A percentile compares a stretch with the other conserved stretches of the same genome.
phyloP scores from a whole-genome alignment of 176 grass and related monocot species.

The Carex pumila region DNA sequence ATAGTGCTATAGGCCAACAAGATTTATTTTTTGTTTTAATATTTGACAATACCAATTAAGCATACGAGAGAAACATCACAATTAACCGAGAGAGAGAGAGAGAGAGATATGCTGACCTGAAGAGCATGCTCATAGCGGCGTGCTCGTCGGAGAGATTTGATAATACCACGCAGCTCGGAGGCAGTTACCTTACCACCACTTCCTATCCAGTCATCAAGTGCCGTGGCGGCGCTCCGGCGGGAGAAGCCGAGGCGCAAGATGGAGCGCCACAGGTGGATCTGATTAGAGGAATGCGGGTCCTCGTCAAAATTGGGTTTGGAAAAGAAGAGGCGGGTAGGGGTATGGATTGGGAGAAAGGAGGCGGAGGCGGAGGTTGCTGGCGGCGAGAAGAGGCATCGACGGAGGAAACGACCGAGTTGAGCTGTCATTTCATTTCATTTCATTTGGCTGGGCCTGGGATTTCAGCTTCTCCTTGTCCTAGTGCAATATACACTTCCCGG shows the following conservation, averaged over 20 bases:
- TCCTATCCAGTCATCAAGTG: slow-evolving; percentile 38
- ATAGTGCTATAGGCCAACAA: neutral
- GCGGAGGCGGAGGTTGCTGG: slow-evolving; percentile 14
- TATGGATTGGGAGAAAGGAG: slow-evolving; percentile 10
- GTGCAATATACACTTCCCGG: no score
- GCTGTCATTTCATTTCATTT: neutral
- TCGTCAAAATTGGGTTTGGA: neutral
- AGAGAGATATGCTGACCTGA: slow-evolving; percentile 29
- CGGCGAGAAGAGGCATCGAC: slow-evolving; percentile 5
- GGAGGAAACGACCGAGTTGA: neutral
- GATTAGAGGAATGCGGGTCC: neutral
- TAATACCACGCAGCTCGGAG: slow-evolving; percentile 29
- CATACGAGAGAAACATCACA: neutral
- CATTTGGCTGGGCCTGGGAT: no score
- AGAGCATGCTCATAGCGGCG: slow-evolving; percentile 57
- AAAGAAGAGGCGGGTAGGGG: slow-evolving; percentile 14
- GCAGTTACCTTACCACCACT: slow-evolving; percentile 21
- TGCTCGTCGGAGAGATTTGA: slow-evolving; percentile 29
- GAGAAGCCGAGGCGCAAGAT: slow-evolving; percentile 33
- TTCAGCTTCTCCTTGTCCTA: no score
- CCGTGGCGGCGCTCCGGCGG: slow-evolving; percentile 15
- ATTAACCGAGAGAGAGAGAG: neutral
- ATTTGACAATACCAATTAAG: neutral
- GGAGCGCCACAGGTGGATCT: slow-evolving; percentile 20
- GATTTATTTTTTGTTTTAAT: no score